Evolutionary conservation across 495 filamentous ascomycete species (phyloP), one percentile per base, ranked within the genome.

Genomic region (Bathelium albidoporum): DNA sequence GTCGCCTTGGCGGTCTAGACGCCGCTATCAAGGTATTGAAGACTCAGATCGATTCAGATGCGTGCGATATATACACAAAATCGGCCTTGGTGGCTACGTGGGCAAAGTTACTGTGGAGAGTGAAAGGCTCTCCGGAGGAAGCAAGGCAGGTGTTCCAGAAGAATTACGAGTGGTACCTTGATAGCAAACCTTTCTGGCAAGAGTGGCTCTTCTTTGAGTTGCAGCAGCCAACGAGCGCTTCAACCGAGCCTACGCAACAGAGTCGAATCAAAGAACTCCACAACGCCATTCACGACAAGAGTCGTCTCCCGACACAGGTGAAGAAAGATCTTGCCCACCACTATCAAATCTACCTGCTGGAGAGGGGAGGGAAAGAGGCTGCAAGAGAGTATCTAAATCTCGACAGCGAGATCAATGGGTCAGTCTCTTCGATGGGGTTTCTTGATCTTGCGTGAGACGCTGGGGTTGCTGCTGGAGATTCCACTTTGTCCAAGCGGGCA

Each of bases 121-220:
- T 91, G 72, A 91, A 94, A 77, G 93, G 91, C 9, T 86, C 85
- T 0, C 78, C 85, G 12, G 89, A 92, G 34, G 92, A 94, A 70
- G 93, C 94, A 29, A 87, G 95, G 10, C 81, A 88, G 59, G 86
- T 96, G 0, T 99, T 89, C 77, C 77, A 87, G 65, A 87, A 85
- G 70, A 90, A 95, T 69, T 81, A 89, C 59, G 85, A 91, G 66
- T 89, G 86, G 79, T 96, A 95, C 73, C 80, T 88, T 18, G 89
- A 93, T 68, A 95, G 90, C 70, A 82, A 84, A n/a, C 81, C 86
- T 26, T 99, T 99, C 82, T 97, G 92, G 93, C 81, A 85, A 62
- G 89, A 85, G 72, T 99, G 89, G 75, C 81, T 97, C 12, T 77
- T 85, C 59, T 96, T 99, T 66, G 94, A 99, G 78, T 78, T 95